phyloP scores from a whole-genome alignment of 1,284 basidiomycete genomes.

The Heterobasidion annosum region DNA sequence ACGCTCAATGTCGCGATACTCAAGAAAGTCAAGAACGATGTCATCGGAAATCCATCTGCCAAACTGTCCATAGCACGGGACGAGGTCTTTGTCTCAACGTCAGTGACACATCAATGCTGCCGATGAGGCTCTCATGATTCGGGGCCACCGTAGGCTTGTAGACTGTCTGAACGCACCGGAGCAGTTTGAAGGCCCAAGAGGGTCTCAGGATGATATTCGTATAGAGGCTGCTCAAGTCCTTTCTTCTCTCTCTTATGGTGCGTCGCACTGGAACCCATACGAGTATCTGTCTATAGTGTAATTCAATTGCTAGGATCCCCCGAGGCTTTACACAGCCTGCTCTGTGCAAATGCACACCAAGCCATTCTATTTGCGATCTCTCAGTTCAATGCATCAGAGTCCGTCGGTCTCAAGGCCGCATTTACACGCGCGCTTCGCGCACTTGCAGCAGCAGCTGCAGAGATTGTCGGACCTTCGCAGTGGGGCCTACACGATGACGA shows the following conservation, averaged over 20 bases:
- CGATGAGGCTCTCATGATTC: not conserved
- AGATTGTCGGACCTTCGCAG: constrained; percentile 53
- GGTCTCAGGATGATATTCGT: constrained; percentile 39
- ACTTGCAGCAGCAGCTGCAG: constrained; percentile 46
- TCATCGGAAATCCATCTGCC: constrained; percentile 68
- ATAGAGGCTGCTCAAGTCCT: constrained; percentile 68
- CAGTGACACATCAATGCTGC: constrained; percentile 16
- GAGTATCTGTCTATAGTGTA: no score
- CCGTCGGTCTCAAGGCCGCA: constrained; percentile 38
- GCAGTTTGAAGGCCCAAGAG: constrained; percentile 23
- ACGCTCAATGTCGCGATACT: constrained; percentile 32
- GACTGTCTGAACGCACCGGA: constrained; percentile 39
- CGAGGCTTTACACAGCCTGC: constrained; percentile 46
- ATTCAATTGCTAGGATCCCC: constrained; percentile 36
- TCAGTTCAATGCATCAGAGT: constrained; percentile 27
- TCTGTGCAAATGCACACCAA: constrained; percentile 43
- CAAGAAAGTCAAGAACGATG: constrained; percentile 60
- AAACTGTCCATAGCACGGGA: constrained; percentile 51
- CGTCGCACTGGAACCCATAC: not conserved
- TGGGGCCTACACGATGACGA: constrained; percentile 49
- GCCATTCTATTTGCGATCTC: constrained; percentile 51
- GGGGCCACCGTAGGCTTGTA: constrained; percentile 36
- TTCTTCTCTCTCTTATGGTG: constrained; percentile 63
- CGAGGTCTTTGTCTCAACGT: constrained; percentile 44
- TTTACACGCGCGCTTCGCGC: constrained; percentile 54